Conservation (phyloP, 1,139 yeast genomes). For the Debaryomyces fabryi region DNA sequence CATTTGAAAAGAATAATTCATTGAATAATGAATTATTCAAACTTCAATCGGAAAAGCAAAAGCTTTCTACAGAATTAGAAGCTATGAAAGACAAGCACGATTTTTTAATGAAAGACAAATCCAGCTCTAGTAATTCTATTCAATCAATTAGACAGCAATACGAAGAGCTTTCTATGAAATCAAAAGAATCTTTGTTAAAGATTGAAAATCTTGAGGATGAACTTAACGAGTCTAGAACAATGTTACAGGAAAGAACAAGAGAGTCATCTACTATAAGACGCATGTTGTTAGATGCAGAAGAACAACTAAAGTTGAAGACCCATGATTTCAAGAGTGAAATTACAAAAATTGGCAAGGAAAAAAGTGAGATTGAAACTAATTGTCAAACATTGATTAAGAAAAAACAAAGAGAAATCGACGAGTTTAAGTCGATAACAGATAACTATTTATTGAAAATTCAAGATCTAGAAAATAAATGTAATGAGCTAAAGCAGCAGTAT, state of each 20-base stretch:
- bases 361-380: slow-evolving; percentile 58
- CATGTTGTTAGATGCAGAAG: slow-evolving; percentile 68
- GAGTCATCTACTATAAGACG: slow-evolving; percentile 77
- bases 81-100: slow-evolving; percentile 56
- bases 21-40: slow-evolving; percentile 37
- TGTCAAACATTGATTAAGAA: slow-evolving; percentile 50
- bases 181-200: slow-evolving; percentile 63
- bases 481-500: slow-evolving; percentile 24
- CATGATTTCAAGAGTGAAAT: slow-evolving; percentile 33
- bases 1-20: slow-evolving; percentile 38
- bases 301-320: slow-evolving; percentile 51
- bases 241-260: slow-evolving; percentile 76
- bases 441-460: slow-evolving; percentile 30
- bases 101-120: slow-evolving; percentile 47
- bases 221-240: slow-evolving; percentile 67
- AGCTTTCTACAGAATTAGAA: slow-evolving; percentile 50
- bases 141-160: slow-evolving; percentile 69
- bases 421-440: slow-evolving; percentile 35
- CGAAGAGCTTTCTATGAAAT: slow-evolving; percentile 72
- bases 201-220: slow-evolving; percentile 80
- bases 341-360: slow-evolving; percentile 53
- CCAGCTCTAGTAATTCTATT: slow-evolving; percentile 54
- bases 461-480: slow-evolving; percentile 46
- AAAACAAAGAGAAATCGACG: slow-evolving; percentile 55
- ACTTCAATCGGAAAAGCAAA: slow-evolving; percentile 55